Evolutionary conservation across 2,329 filamentous ascomycete genomes (phyloP).

Genomic region (Teratosphaeria nubilosa): DNA sequence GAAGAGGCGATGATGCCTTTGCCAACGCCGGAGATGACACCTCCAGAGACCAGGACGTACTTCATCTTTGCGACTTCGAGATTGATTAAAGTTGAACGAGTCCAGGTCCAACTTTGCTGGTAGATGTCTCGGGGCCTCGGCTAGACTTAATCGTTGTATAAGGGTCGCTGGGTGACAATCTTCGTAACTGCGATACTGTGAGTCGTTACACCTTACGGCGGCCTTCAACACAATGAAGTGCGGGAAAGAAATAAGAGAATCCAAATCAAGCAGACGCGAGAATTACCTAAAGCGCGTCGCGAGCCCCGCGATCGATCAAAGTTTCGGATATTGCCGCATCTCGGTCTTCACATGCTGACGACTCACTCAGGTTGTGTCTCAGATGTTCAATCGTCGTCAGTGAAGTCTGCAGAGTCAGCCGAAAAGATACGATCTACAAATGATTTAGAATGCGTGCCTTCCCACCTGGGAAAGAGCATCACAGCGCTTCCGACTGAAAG

Average conservation of each 20-base stretch:
- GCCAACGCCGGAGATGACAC: conserved; percentile 48
- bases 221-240: conserved; percentile 15
- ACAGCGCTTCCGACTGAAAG: not conserved
- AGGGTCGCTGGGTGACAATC: not conserved
- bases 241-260: conserved; percentile 1
- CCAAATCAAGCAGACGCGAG: not conserved
- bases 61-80: conserved; percentile 52
- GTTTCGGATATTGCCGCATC: not conserved
- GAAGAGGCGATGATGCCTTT: conserved; percentile 47
- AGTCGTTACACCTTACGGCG: conserved; percentile 25
- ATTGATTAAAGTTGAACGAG: not conserved
- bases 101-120: not conserved
- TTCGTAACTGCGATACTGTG: not conserved
- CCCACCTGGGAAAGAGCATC: not conserved
- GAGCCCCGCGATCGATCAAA: not conserved
- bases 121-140: not conserved
- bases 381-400: not conserved
- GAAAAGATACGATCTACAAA: not conserved
- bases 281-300: not conserved
- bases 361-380: not conserved
- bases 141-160: not conserved
- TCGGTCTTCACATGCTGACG: not conserved
- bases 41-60: conserved; percentile 72
- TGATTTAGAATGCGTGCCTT: not conserved
- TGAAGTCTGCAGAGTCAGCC: not conserved